Evolutionary conservation across 192 early-diverging fungal species (phyloP), one percentile per base, ranked within the genome.

Genomic region (Coemansia sp.): DNA sequence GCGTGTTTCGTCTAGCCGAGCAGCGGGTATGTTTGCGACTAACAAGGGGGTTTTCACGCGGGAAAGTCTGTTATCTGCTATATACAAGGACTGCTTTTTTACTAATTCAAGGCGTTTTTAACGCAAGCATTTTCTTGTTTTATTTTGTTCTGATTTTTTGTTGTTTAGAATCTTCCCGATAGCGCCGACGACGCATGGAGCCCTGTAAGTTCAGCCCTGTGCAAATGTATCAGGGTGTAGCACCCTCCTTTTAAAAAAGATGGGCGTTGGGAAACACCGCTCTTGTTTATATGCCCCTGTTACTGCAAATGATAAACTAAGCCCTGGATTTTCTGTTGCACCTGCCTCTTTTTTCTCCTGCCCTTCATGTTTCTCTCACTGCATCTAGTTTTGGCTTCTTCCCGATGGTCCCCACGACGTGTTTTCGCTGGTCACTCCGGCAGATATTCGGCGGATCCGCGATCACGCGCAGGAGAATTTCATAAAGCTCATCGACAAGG

Each of bases 1-100:
- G 86, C 57, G 93, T 95, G 28, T 94, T 94, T 62, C 83, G 86
- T 49, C 79, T 96, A 27, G 89, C 87, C 55, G 89, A 95, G 72
- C 86, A 90, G 69, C 78, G 85, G 64, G 89, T 91, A 90, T 45
- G 81, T 55, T 35, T 20, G 52, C 9, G 20, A 4, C 39, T 59
- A 48, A 11, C 34, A 39, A 8, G 0, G 4, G 42, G 20, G 23
- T 46, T 36, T 50, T n/a, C n/a, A n/a, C n/a, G n/a, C n/a, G n/a
- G n/a, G n/a, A n/a, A n/a, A n/a, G n/a, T n/a, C n/a, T n/a, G n/a
- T n/a, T n/a, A n/a, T n/a, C n/a, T n/a, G n/a, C n/a, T n/a, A n/a
- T n/a, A n/a, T n/a, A n/a, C n/a, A n/a, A n/a, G n/a, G n/a, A 45
- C 23, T n/a, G 35, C 27, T 23, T 52, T 20, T 10, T 35, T 32